phyloP scores from a whole-genome alignment of 306 rosid genomes.

The Castanea mollissima region DNA sequence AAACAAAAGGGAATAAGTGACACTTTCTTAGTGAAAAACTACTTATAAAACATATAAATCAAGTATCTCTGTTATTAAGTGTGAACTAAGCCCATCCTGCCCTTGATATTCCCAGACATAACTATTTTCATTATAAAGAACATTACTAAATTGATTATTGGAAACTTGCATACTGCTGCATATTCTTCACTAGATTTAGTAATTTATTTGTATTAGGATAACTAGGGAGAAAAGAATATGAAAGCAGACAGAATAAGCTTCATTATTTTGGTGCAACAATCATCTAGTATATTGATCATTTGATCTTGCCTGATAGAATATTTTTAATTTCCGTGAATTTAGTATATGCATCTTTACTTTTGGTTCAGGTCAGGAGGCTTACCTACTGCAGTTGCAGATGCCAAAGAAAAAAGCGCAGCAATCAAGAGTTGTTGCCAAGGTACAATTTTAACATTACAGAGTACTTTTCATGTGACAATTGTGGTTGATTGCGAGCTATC shows the following conservation, averaged over 20 bases:
- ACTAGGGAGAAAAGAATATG: background rate
- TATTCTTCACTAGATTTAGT: too few relatives aligned
- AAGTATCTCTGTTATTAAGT: too few relatives aligned
- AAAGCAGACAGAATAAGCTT: background rate
- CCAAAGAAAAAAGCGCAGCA: background rate
- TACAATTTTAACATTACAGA: background rate
- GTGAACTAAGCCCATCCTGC: too few relatives aligned
- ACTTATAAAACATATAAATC: too few relatives aligned
- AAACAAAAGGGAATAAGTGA: too few relatives aligned
- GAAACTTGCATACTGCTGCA: too few relatives aligned
- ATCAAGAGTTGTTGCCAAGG: constrained; percentile 12
- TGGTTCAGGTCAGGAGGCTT: constrained; percentile 10
- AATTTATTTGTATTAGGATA: too few relatives aligned
- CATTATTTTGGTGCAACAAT: background rate
- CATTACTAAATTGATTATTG: too few relatives aligned
- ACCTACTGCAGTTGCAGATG: background rate
- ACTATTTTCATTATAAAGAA: too few relatives aligned
- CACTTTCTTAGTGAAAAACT: too few relatives aligned
- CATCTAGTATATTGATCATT: constrained; percentile 5
- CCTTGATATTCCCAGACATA: too few relatives aligned
- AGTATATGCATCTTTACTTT: constrained; percentile 19
- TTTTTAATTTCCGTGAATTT: background rate
- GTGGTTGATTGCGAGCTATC: background rate
- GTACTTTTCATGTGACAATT: background rate
- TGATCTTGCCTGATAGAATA: background rate